A percentile compares a stretch with the other conserved stretches of the same genome.
Conservation (phyloP, 1,284 basidiomycete species). For the Trametes versicolor region DNA sequence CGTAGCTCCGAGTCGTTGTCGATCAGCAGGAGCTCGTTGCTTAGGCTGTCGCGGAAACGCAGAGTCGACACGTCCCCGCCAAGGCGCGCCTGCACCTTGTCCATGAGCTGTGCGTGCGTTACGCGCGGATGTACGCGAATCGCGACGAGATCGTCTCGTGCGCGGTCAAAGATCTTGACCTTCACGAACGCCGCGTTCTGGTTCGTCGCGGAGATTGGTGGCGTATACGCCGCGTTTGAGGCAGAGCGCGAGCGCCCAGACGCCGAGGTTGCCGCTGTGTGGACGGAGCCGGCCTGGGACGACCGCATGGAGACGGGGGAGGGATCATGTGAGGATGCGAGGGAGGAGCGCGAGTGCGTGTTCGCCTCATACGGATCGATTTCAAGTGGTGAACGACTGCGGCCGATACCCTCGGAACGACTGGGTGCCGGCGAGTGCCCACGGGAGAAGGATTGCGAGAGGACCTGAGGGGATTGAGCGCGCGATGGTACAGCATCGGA, state of each 20-base stretch:
- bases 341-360: slow-evolving; percentile 42
- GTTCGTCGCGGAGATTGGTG: slow-evolving; percentile 78
- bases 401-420: slow-evolving; percentile 25
- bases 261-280: slow-evolving; percentile 47
- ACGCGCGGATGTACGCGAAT: slow-evolving; percentile 98
- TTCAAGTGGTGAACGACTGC: slow-evolving; percentile 40
- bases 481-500: slow-evolving; percentile 41
- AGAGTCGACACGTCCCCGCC: slow-evolving; percentile 79
- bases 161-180: slow-evolving; percentile 96
- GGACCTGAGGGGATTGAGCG: slow-evolving; percentile 45
- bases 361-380: slow-evolving; percentile 42
- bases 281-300: slow-evolving; percentile 54
- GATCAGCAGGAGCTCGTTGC: slow-evolving; percentile 71
- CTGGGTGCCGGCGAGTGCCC: slow-evolving; percentile 53
- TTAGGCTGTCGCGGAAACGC: slow-evolving; percentile 68
- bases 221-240: slow-evolving; percentile 64
- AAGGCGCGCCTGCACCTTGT: slow-evolving; percentile 89
- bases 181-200: slow-evolving; percentile 91
- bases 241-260: slow-evolving; percentile 63
- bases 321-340: slow-evolving; percentile 48
- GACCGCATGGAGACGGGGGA: slow-evolving; percentile 57
- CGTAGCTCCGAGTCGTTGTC: slow-evolving; percentile 77
- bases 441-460: slow-evolving; percentile 54
- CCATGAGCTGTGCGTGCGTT: slow-evolving; percentile 85
- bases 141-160: slow-evolving; percentile 94